Base-by-base conservation (phyloP, 257 asterid species). In the Scutellaria galericulata region DNA sequence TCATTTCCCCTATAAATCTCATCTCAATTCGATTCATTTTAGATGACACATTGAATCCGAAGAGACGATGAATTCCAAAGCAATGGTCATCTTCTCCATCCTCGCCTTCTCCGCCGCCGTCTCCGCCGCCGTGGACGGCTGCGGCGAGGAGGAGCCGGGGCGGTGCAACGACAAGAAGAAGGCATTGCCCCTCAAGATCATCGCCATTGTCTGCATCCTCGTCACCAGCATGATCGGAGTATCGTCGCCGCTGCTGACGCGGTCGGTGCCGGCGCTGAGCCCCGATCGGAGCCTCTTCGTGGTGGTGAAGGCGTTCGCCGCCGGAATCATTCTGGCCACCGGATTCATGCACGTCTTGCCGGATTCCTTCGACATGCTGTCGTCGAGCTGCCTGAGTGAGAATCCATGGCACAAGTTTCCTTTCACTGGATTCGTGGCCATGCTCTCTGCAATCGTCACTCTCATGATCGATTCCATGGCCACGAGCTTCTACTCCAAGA, bases 271-370 rank as follows among this genome's bases (percentile, higher is more conserved):
- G 4, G 90, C 86, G 11, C 60, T 85, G 0, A 75, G 81, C 73
- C 93, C 86, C 0, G 84, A 83, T 0, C 73, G 83, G 24, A 74
- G 12, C 70, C 45, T 83, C 7, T 86, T 89, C 18, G 80, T 80
- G 8, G 48, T 89, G 0, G 88, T 89, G 0, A 89, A 87, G 58
- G 79, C 85, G 0, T 85, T 89, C 31, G 93, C 93, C 0, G 70
- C 91, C 1, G 93, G 93, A 0, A 85, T 86, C 2, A 88, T 88
- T 0, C 53, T 88, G 0, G 95, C 83, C 7, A 88, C 95, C 0
- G 95, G 91, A 0, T 88, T 86, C 64, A 88, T 83, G 89, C 92
- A 86, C 75, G 92, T 89, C 0, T 7, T 87, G 8, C 96, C 96
- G 0, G 90, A 86, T 10, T 86, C 96, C 0, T 86, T 85, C 66